phyloP scores from a whole-genome alignment of 179 eudicot genomes.

The Gypsophila paniculata region DNA sequence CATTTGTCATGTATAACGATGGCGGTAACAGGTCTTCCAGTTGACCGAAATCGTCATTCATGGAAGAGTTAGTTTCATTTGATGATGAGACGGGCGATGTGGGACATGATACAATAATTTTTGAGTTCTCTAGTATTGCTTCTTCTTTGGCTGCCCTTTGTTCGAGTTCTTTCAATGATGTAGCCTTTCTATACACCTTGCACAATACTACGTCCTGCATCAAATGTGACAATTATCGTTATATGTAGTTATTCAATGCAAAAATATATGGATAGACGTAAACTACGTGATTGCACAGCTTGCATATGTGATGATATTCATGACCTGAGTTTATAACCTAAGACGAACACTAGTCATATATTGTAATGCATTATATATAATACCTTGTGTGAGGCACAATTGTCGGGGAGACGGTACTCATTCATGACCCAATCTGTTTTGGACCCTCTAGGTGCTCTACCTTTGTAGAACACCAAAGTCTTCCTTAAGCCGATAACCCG shows the following conservation, averaged over 20 bases:
- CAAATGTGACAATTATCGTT: background rate
- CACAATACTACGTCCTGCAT: conserved; percentile 64
- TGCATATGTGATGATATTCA: no score
- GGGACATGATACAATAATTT: conserved; percentile 20
- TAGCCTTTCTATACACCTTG: conserved; percentile 71
- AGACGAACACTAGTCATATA: no score
- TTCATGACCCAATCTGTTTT: conserved; percentile 93
- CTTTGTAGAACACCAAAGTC: conserved; percentile 77
- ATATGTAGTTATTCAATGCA: background rate
- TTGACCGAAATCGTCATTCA: conserved; percentile 11
- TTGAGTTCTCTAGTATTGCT: conserved; percentile 27
- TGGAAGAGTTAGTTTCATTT: conserved; percentile 30
- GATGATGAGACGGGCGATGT: conserved; percentile 34
- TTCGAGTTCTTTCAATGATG: conserved; percentile 65
- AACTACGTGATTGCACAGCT: no score
- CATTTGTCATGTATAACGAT: background rate
- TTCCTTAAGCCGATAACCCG: conserved; percentile 57
- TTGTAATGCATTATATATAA: conserved; percentile 3
- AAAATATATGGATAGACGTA: background rate
- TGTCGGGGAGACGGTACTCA: conserved; percentile 71
- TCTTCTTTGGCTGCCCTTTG: conserved; percentile 69
- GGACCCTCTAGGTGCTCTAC: conserved; percentile 78
- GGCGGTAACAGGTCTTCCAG: conserved; percentile 21
- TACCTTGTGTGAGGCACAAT: conserved; percentile 39
- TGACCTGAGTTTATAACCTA: no score